Conservation (phyloP, 2,329 filamentous ascomycete species). For the Fusarium drepaniforme region DNA sequence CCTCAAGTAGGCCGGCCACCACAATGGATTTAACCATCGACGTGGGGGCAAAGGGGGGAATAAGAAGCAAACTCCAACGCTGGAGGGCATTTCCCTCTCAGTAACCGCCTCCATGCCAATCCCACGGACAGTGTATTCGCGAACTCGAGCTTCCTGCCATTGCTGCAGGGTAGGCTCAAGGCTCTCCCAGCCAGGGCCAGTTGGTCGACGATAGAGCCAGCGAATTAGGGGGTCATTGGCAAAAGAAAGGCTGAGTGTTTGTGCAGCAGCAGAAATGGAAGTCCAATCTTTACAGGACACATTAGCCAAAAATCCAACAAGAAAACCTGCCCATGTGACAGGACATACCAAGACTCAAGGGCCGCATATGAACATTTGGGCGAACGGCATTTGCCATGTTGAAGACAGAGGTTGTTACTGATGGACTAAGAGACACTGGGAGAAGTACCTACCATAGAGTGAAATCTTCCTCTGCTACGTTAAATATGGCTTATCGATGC, state of each 20-base stretch:
- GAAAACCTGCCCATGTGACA: not conserved
- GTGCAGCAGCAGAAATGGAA: not conserved
- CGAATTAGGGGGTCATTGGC: constrained; percentile 14
- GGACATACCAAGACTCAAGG: not conserved
- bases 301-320: not conserved
- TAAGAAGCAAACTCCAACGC: not conserved
- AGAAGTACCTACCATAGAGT: not conserved
- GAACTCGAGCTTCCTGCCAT: constrained; percentile 23
- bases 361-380: not conserved
- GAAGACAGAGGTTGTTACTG: not conserved
- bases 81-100: not conserved
- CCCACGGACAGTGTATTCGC: constrained; percentile 2
- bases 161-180: constrained; percentile 8
- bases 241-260: constrained; percentile 23
- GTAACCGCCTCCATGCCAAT: constrained; percentile 15
- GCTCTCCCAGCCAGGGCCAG: constrained; percentile 15
- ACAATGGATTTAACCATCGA: constrained; percentile 15
- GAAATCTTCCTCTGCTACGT: not conserved
- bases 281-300: not conserved
- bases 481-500: not conserved
- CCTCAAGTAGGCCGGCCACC: constrained; percentile 15
- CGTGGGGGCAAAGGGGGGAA: constrained; percentile 3
- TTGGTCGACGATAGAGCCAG: constrained; percentile 11
- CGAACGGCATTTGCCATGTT: not conserved
- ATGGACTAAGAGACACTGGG: not conserved